Evolutionary conservation across 1,284 basidiomycete species (phyloP).

Genomic region (Bjerkandera adusta): DNA sequence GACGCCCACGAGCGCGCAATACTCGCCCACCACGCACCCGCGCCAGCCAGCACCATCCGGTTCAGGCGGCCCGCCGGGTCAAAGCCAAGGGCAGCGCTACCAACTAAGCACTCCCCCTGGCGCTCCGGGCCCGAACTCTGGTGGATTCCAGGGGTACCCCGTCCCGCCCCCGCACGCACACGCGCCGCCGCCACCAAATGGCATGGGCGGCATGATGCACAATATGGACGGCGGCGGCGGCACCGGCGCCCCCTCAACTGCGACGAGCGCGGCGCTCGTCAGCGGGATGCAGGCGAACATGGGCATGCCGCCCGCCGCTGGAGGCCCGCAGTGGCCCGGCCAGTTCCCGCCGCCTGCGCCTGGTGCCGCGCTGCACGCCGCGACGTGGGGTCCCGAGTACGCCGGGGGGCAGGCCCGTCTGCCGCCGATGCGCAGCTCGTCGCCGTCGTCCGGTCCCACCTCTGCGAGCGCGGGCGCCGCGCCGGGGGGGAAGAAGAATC

Average conservation of each 20-base stretch:
- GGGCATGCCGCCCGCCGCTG: background rate
- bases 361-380: constrained; percentile 19
- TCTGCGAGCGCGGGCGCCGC: constrained; percentile 25
- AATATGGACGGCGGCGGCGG: background rate
- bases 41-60: constrained; percentile 11
- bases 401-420: constrained; percentile 38
- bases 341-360: constrained; percentile 12
- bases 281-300: background rate
- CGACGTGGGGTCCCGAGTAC: constrained; percentile 15
- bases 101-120: constrained; percentile 15
- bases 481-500: constrained; percentile 43
- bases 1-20: constrained; percentile 6
- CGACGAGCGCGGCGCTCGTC: background rate
- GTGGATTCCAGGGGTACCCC: constrained; percentile 19
- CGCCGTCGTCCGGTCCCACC: constrained; percentile 30
- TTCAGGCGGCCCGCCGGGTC: constrained; percentile 15
- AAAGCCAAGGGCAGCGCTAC: constrained; percentile 13
- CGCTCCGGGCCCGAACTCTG: constrained; percentile 2
- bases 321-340: background rate
- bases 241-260: background rate
- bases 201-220: background rate
- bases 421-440: constrained; percentile 41
- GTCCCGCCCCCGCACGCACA: constrained; percentile 14
- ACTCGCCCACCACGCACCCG: constrained; percentile 9
- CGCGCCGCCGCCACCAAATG: background rate